These are phyloP conservation scores for Cyclotella choctawhatcheeana DNA, from an alignment of 108 stramenopile species.

Conservation along the genomic window DNA sequence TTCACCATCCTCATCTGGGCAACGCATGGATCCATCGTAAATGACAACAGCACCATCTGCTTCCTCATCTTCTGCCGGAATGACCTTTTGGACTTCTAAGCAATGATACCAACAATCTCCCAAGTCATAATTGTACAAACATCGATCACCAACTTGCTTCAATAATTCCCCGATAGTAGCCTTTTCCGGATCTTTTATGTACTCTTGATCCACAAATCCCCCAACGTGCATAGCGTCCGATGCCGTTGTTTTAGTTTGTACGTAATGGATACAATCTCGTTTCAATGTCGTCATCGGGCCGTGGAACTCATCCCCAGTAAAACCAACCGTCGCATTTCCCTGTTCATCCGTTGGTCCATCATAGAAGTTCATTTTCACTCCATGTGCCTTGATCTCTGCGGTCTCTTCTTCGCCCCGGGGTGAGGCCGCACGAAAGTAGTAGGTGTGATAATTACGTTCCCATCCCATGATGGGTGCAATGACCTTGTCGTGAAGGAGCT, in stretches of 20 bases:
- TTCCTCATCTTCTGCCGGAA: not conserved
- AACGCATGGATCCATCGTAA: slow-evolving; percentile 37
- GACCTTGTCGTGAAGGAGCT: slow-evolving; percentile 32
- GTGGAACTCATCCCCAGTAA: not conserved
- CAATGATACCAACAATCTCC: slow-evolving; percentile 33
- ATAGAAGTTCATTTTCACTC: not conserved
- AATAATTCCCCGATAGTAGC: slow-evolving; percentile 32
- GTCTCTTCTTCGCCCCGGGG: no score
- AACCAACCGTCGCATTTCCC: not conserved
- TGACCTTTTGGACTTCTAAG: slow-evolving; percentile 9
- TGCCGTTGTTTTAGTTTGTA: not conserved
- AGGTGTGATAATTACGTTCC: slow-evolving; percentile 37
- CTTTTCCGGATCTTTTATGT: not conserved
- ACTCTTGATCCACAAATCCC: not conserved
- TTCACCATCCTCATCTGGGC: slow-evolving; percentile 42
- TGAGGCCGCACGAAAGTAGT: slow-evolving; percentile 12
- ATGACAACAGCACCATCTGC: slow-evolving; percentile 17
- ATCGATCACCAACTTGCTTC: slow-evolving; percentile 17
- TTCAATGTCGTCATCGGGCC: not conserved
- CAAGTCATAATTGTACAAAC: slow-evolving; percentile 43
- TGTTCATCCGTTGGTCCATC: not conserved
- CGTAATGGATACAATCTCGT: not conserved
- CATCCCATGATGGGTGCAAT: slow-evolving; percentile 38
- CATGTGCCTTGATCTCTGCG: not conserved
- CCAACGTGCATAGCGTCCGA: not conserved